Evolutionary conservation across 163 green algal species (phyloP), one percentile per base, ranked within the genome.

Genomic region (Scenedesmus sp.): DNA sequence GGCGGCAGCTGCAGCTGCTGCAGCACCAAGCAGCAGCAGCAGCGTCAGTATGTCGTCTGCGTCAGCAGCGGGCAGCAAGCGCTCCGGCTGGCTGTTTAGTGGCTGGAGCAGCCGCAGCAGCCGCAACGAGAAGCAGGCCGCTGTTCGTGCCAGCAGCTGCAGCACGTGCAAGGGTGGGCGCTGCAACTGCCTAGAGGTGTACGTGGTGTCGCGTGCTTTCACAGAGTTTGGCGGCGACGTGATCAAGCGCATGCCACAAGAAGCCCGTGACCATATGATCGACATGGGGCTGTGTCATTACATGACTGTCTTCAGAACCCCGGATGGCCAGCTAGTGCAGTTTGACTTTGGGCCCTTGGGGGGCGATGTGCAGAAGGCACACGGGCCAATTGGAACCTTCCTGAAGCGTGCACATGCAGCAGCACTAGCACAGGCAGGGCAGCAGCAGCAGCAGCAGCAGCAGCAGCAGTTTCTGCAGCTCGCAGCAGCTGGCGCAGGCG

Each of bases 261-360:
- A 91, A 13, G 59, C 76, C 3, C 59, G 70, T 18, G 34, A 89
- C 18, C n/a, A 56, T 26, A 77, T 93, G 66, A 86, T 94, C 2
- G 92, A 94, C 67, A 70, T 95, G 54, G 94, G 94, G 4, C 79
- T 97, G n/a, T 97, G 95, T 91, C 95, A 97, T 79, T 97, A 96
- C 93, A 93, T 97, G 89, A 95, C 94, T 2, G 91, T 97, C 1
- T 97, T 97, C 88, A 91, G 81, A 66, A 93, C 93, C 15, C 90
- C 88, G n/a, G 83, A 94, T 56, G 95, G 95, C 26, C 66, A 91
- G 59, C 76, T 95, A 3, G 84, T 89, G 10, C 93, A 95, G 83
- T 96, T 96, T 60, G 95, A 97, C 84, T 97, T 97, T 92, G 95
- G 95, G 0, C 95, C 95, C 1, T 34, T 83, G 4, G 94, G 94